A percentile compares a stretch with the other conserved stretches of the same genome.
Conservation (phyloP, 1,139 yeast genomes). For the Kodamaea derodonti region DNA sequence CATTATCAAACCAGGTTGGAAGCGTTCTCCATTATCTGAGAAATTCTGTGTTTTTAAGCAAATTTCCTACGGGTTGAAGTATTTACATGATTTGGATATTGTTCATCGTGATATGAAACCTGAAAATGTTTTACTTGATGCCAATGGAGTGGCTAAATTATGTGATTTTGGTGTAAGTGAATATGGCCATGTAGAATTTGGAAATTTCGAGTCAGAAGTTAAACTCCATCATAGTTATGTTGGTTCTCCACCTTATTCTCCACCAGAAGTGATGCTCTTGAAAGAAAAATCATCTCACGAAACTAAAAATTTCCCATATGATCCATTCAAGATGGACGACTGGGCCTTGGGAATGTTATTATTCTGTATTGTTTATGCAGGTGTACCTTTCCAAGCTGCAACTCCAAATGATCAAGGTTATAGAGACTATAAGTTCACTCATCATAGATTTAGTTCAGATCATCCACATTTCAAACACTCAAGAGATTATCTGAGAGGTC, state of each 20-base stretch:
- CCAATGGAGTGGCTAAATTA: conserved; percentile 58
- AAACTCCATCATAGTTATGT: conserved; percentile 48
- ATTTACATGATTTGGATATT: conserved; percentile 53
- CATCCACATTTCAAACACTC: conserved; percentile 55
- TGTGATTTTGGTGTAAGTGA: conserved; percentile 78
- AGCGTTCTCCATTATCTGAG: conserved; percentile 40
- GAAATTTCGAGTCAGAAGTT: conserved; percentile 48
- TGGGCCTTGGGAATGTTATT: conserved; percentile 72
- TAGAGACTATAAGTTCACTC: conserved; percentile 55
- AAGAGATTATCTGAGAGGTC: conserved; percentile 47
- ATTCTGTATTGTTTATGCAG: conserved; percentile 56
- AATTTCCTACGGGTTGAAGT: conserved; percentile 48
- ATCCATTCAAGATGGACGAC: conserved; percentile 65
- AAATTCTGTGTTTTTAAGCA: conserved; percentile 63
- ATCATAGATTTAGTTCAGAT: conserved; percentile 44
- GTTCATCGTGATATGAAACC: conserved; percentile 68
- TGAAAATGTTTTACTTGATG: conserved; percentile 55
- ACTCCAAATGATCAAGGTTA: conserved; percentile 48
- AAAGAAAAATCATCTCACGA: conserved; percentile 36
- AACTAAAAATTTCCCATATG: conserved; percentile 46
- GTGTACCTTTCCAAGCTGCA: conserved; percentile 59
- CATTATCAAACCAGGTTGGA: conserved; percentile 48
- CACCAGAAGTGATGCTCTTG: conserved; percentile 69
- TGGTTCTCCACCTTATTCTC: conserved; percentile 78
- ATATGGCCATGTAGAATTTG: conserved; percentile 55